Evolutionary conservation across 2,329 filamentous ascomycete genomes (phyloP), one percentile per base, ranked within the genome.

Genomic region (Penicillium sp.): DNA sequence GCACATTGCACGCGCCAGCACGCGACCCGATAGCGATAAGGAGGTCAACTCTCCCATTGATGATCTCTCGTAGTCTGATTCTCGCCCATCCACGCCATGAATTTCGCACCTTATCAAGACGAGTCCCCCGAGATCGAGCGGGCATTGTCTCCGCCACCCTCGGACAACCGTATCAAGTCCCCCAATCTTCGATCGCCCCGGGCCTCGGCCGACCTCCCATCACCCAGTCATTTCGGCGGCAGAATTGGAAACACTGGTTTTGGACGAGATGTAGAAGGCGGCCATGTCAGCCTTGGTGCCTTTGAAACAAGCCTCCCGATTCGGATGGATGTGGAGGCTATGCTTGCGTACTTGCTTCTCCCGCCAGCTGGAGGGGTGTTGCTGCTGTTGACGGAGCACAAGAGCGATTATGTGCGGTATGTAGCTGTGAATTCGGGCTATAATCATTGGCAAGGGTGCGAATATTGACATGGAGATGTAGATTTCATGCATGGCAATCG

Each of bases 71-170:
- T 12, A 41, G 15, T 32, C 41, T 20, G 25, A 22, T 15, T 33
- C 36, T 32, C 37, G 18, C 35, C 33, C 18, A 22, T 18, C 17
- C n/a, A 39, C 44, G 69, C 54, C 39, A 92, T 92, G 85, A 85
- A 95, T 70, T 98, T 96, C 64, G 92, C 92, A 30, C 92, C 92
- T 25, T 98, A 96, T 69, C 92, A 96, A 71, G 90, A 90, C 65
- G 84, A 84, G 32, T 84, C 84, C 11, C 92, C 92, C 7, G 89
- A 96, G 69, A 76, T 83, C 54, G 79, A 80, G 51, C 85, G 90
- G 56, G 80, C 84, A 35, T 75, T 88, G 61, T 93, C 86, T 13
- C 86, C 88, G 35, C 75, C 80, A 8, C 68, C 77, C 70, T 51
- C 57, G 6, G 60, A 64, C 22, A 42, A 54, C 26, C 62, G 68